Percentiles rank a stretch among this genome's conserved stretches.
Conservation (phyloP, 164 flowering plant species). For the Liquidambar formosana region DNA sequence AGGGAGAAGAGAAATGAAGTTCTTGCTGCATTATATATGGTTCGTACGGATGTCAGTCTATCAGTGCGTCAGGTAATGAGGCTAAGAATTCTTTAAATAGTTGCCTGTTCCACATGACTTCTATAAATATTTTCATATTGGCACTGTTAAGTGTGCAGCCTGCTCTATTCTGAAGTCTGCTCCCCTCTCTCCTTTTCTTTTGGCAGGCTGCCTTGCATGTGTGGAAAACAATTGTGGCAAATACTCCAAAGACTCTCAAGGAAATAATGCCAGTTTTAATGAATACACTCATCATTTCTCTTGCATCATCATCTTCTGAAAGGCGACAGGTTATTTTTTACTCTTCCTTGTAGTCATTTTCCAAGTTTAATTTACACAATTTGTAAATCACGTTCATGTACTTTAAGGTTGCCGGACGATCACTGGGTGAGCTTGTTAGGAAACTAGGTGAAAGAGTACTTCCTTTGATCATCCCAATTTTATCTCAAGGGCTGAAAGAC, state of each 20-base stretch:
- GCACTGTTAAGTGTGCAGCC: not conserved
- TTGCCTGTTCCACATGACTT: not conserved
- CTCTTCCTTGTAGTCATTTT: not conserved
- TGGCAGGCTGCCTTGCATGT: conserved; percentile 97
- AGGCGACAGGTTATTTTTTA: conserved; percentile 95
- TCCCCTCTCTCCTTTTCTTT: conserved; percentile 6
- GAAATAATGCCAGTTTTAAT: conserved; percentile 98
- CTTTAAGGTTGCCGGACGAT: conserved; percentile 84
- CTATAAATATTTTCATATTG: not conserved
- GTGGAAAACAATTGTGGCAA: conserved; percentile 98
- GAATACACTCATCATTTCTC: conserved; percentile 85
- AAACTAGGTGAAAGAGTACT: conserved; percentile 99
- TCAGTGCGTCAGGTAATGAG: conserved; percentile 88
- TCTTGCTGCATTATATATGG: conserved; percentile 99
- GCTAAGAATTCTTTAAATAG: not conserved
- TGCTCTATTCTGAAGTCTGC: not conserved
- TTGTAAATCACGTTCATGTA: not conserved
- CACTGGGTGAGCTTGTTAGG: conserved; percentile 96
- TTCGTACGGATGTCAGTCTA: conserved; percentile 92
- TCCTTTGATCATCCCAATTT: conserved; percentile 86
- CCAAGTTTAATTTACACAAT: no score
- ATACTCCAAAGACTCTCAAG: conserved; percentile 95
- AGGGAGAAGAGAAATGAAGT: conserved; percentile 95
- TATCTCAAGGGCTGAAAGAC: conserved; percentile 79
- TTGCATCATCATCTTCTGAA: conserved; percentile 95